These are phyloP conservation scores for Aspergillus fumigatus DNA, from an alignment of 2,329 filamentous ascomycete genomes.

Conservation along the genomic window DNA sequence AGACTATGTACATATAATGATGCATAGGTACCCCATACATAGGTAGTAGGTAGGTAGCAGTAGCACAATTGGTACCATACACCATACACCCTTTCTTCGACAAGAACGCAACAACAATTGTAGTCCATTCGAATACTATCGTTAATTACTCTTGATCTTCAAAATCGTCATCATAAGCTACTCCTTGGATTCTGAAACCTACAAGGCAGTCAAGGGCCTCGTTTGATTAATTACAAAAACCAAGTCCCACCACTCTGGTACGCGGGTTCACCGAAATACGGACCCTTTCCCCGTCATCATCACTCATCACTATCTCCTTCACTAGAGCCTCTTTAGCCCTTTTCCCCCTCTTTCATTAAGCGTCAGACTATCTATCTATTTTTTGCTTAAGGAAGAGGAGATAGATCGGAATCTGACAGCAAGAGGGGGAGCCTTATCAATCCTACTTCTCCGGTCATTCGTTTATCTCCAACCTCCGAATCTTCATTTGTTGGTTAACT, in stretches of 20 bases:
- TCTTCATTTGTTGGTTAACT: constrained; percentile 15
- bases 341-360: background rate
- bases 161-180: background rate
- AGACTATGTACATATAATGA: no score
- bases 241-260: background rate
- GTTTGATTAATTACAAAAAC: background rate
- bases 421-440: background rate
- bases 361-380: background rate
- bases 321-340: background rate
- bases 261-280: background rate
- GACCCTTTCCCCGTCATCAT: background rate
- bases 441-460: constrained; percentile 2
- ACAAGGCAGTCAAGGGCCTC: background rate
- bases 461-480: constrained; percentile 11
- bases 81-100: background rate
- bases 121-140: background rate
- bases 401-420: background rate
- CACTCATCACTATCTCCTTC: background rate
- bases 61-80: no score
- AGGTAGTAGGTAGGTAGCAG: no score
- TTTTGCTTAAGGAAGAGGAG: background rate
- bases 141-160: background rate
- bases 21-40: no score
- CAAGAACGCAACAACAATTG: background rate
- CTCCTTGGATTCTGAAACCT: background rate